Evolutionary conservation across 1,139 yeast genomes (phyloP), one percentile per base, ranked within the genome.

Genomic region (Candida dubliniensis): DNA sequence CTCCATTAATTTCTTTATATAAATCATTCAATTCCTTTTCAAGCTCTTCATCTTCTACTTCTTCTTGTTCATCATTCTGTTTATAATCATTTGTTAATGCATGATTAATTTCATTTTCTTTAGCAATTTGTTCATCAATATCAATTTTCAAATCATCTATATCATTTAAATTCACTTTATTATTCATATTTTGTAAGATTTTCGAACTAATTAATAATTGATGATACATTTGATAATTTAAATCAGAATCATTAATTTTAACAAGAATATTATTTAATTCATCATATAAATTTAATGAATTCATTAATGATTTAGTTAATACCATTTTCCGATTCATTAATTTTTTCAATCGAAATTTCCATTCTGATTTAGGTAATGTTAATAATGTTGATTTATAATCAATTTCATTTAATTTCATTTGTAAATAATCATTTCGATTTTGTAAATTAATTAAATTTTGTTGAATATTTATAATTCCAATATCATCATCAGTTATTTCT

Each of bases 201-300:
- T 54, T 52, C 1, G 73, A 57, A 7, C 79, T 71, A 3, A 59
- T 58, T 12, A 60, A 55, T 40, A 78, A 53, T 6, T 72, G 69
- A n/a, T 63, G 60, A 31, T 69, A 57, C 4, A 77, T 52, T 13
- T 65, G 58, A 4, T 64, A 57, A 50, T 79, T 79, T 2, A 74
- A 63, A 11, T 68, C 63, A 1, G 82, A 74, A 44, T 77, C 75
- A 51, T 79, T 72, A 36, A 81, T 70, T 49, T 77, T 77, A 35
- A 58, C 54, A 31, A 76, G 53, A 0, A 79, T 61, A 2, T 63
- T 55, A 13, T 57, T 58, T 24, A 81, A 55, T 42, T 77, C 77
- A 32, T 57, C 59, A n/a, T 64, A 59, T 2, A 74, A 59, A 3
- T 49, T 49, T 1, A 63, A 48, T 4, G 73, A 63, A 18, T 60